Conservation (phyloP, 192 early-diverging fungal genomes). For the Coemansia sp. region DNA sequence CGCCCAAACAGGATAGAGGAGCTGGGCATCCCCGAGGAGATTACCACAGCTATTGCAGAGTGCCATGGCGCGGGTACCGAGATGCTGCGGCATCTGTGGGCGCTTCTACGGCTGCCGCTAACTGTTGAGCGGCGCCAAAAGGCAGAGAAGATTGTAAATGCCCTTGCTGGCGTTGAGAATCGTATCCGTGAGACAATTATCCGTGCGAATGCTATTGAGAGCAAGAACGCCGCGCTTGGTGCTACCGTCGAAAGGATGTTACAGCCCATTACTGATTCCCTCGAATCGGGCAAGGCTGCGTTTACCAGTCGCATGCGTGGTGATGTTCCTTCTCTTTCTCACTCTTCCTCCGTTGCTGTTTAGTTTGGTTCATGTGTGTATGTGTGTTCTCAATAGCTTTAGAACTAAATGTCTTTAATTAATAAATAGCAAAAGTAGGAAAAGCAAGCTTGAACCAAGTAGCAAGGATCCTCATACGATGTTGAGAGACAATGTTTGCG, state of each 20-base stretch:
- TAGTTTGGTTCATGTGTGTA: neutral
- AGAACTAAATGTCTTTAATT: neutral
- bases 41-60: constrained; percentile 33
- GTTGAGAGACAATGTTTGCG: no score
- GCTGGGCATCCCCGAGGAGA: constrained; percentile 34
- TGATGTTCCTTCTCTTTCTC: neutral
- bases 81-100: constrained; percentile 57
- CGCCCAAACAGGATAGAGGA: constrained; percentile 47
- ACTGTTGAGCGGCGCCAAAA: constrained; percentile 35
- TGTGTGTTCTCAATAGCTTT: neutral
- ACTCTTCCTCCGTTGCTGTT: neutral
- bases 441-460: no score
- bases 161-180: constrained; percentile 29
- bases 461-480: no score
- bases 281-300: constrained; percentile 25
- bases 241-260: constrained; percentile 43
- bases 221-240: constrained; percentile 35
- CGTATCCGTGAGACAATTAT: constrained; percentile 38
- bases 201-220: constrained; percentile 26
- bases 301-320: constrained; percentile 11
- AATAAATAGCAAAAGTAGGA: no score
- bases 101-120: constrained; percentile 33
- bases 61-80: constrained; percentile 55
- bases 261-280: constrained; percentile 44
- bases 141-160: constrained; percentile 43